These are phyloP conservation scores for Drechslerella dactyloides DNA, from an alignment of 2,329 filamentous ascomycete species.

Conservation along the genomic window DNA sequence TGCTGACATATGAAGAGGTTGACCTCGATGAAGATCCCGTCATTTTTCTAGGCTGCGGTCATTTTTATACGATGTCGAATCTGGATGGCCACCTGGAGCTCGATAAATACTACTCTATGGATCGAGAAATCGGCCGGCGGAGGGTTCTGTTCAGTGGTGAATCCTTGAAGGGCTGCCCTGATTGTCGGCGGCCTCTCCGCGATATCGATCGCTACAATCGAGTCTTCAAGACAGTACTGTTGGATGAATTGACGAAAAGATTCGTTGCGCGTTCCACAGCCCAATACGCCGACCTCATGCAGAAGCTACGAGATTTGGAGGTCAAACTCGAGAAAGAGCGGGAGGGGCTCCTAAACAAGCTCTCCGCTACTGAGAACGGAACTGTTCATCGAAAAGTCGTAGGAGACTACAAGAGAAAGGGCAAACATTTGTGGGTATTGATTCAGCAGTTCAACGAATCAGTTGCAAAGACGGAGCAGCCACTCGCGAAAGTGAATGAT, in stretches of 20 bases:
- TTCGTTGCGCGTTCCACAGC: slow-evolving; percentile 61
- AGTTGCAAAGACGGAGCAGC: slow-evolving; percentile 31
- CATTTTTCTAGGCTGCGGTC: slow-evolving; percentile 69
- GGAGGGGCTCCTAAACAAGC: neutral
- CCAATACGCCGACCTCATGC: slow-evolving; percentile 23
- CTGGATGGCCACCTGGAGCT: slow-evolving; percentile 71
- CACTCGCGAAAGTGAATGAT: slow-evolving; percentile 32
- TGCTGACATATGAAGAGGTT: slow-evolving; percentile 62
- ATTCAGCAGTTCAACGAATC: slow-evolving; percentile 18
- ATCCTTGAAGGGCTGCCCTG: slow-evolving; percentile 63
- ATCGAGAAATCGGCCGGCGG: slow-evolving; percentile 6
- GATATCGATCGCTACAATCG: slow-evolving; percentile 68
- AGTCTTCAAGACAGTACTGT: slow-evolving; percentile 66
- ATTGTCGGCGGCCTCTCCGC: slow-evolving; percentile 67
- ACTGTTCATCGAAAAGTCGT: neutral
- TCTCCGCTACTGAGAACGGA: neutral
- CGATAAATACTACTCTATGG: slow-evolving; percentile 47
- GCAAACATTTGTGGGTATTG: neutral
- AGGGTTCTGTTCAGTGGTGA: slow-evolving; percentile 24
- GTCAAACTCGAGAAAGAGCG: slow-evolving; percentile 1
- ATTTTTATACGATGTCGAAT: slow-evolving; percentile 67
- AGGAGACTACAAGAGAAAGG: slow-evolving; percentile 4
- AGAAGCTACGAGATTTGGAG: slow-evolving; percentile 15
- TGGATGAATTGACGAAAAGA: slow-evolving; percentile 70
- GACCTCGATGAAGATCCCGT: slow-evolving; percentile 66